Conservation (phyloP, 768 basidiomycete genomes). For the Coprinellus micaceus region DNA sequence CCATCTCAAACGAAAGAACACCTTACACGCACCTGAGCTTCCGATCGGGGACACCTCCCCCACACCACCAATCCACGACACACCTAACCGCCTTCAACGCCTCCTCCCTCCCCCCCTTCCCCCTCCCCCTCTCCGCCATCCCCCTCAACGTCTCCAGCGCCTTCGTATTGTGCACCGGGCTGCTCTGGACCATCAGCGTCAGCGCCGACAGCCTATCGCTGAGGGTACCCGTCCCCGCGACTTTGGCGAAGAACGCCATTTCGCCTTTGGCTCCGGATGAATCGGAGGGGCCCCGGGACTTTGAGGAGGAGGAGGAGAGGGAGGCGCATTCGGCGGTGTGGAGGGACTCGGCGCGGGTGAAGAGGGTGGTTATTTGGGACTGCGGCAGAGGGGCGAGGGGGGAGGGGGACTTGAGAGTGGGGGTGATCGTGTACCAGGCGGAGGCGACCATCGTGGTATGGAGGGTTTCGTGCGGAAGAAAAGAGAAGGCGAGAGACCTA, state of each 20-base stretch:
- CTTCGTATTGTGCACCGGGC: slow-evolving; percentile 80
- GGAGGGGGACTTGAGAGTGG: neutral
- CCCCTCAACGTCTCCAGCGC: slow-evolving; percentile 71
- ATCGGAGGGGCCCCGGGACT: neutral
- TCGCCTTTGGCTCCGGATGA: slow-evolving; percentile 29
- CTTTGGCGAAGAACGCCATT: slow-evolving; percentile 67
- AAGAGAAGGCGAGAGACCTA: too few species aligned
- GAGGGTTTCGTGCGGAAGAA: too few species aligned
- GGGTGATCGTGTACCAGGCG: neutral
- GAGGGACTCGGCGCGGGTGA: neutral
- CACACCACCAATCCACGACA: slow-evolving; percentile 96
- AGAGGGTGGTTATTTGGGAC: neutral
- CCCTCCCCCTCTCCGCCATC: slow-evolving; percentile 75
- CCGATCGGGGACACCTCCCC: slow-evolving; percentile 82
- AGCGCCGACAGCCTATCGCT: slow-evolving; percentile 90
- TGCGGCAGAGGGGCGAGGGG: neutral
- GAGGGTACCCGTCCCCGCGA: slow-evolving; percentile 84
- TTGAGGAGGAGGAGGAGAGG: neutral
- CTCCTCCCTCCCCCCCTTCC: slow-evolving; percentile 90
- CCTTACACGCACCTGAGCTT: slow-evolving; percentile 69
- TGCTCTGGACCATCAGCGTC: slow-evolving; percentile 83
- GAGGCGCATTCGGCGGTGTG: neutral
- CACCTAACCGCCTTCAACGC: slow-evolving; percentile 86
- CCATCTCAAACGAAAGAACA: neutral
- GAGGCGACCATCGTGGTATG: neutral